Base-by-base conservation (phyloP, 208 protist genomes). In the Vickermania ingenoplastis region DNA sequence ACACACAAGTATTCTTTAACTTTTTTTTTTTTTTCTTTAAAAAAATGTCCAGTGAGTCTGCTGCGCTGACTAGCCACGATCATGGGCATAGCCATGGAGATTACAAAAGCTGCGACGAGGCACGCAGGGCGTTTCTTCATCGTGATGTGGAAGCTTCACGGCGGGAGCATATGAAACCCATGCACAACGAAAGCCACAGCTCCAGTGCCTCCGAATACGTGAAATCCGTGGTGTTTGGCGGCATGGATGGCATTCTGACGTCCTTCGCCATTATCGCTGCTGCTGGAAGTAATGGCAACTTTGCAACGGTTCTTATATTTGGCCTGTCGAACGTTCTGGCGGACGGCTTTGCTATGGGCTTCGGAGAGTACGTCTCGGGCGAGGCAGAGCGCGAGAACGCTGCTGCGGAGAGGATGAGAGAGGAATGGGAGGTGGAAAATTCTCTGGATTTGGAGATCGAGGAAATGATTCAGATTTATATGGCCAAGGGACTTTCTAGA, bases 391-490 rank as follows among this genome's bases (percentile, higher is more conserved):
- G 77, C 23, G 91, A 97, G 52, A 94, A 96, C 65, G 73, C 84
- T 4, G 58, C 82, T 17, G 51, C 65, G 48, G 91, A 98, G 69
- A 74, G 93, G 28, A 68, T 73, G 22, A 82, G 92, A 30, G 91
- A 98, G 73, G 86, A 93, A 63, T 97, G 91, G 92, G 94, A 98
- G 66, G 76, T 97, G 63, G 87, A 98, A 53, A 96, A 96, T 60
- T 79, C 87, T 2, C 86, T 93, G 55, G 93, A 97, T 36, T 67
- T 94, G 48, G 93, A 98, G 63, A 82, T 94, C 30, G 76, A 88
- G 41, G 93, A 97, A 60, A 97, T 98, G 91, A 78, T 96, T 24
- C 92, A 98, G 31, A 80, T 98, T 29, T 98, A 98, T 73, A 81
- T 91, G 65, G 54, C 77, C 2, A 95, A 94, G 59, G 96, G 96